These are phyloP conservation scores for Collybia mongolica DNA, from an alignment of 768 basidiomycete genomes.

Conservation along the genomic window DNA sequence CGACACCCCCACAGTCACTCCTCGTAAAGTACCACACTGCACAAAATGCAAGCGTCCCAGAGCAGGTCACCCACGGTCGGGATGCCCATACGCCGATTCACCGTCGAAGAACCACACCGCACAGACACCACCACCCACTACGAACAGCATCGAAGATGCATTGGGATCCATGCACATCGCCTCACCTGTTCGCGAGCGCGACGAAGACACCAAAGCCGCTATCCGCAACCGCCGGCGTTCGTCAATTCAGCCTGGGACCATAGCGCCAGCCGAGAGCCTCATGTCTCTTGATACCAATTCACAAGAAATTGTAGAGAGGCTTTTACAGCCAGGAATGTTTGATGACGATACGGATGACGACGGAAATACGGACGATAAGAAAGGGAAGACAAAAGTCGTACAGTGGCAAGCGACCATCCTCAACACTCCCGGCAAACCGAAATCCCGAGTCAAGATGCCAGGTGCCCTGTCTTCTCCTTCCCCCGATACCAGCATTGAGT, in stretches of 20 bases:
- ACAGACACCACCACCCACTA: constrained; percentile 2
- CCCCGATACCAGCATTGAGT: constrained; percentile 36
- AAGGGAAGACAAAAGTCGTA: constrained; percentile 29
- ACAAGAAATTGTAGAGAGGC: constrained; percentile 41
- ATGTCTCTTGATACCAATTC: constrained; percentile 49
- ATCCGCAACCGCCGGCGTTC: constrained; percentile 31
- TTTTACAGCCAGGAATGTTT: constrained; percentile 44
- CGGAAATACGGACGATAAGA: constrained; percentile 19
- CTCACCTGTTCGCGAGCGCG: constrained; percentile 19
- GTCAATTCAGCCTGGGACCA: constrained; percentile 21
- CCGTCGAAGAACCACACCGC: constrained; percentile 10
- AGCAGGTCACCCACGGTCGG: constrained; percentile 61
- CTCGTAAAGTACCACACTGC: constrained; percentile 55
- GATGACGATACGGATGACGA: constrained; percentile 28
- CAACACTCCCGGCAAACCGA: constrained; percentile 20
- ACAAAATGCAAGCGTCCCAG: constrained; percentile 53
- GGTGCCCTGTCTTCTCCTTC: constrained; percentile 53
- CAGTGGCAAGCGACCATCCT: constrained; percentile 31
- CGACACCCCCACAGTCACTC: constrained; percentile 25
- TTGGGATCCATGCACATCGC: constrained; percentile 46
- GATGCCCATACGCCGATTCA: constrained; percentile 49
- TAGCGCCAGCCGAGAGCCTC: constrained; percentile 39
- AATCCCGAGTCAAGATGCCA: constrained; percentile 44
- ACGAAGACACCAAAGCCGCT: constrained; percentile 31
- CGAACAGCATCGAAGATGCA: constrained; percentile 34